Base-by-base conservation (phyloP, 192 early-diverging fungal genomes). In the Polychytrium aggregatum region DNA sequence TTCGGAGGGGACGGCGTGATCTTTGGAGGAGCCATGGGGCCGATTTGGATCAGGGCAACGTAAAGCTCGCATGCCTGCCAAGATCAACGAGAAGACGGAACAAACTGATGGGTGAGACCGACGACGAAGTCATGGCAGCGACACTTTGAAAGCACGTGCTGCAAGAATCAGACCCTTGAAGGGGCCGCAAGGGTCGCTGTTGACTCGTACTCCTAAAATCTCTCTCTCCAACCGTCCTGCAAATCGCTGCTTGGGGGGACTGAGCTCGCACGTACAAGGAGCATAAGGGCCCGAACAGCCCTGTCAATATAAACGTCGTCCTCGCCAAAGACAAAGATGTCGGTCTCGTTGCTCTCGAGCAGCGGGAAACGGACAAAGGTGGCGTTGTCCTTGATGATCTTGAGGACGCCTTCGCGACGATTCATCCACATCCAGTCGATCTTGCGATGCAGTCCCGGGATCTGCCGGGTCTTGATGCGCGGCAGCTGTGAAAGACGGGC, bases 331-430 rank as follows among this genome's bases (percentile, higher is more conserved):
- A 88, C 74, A 16, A 60, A 62, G 21, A 87, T 58, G 21, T 56
- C 63, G 42, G 62, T 74, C 33, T 49, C 41, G 2, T 56, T 58
- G 30, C 62, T 65, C 2, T 84, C 86, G 22, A 85, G 57, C 4
- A 68, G 50, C 4, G 87, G 83, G 29, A 85, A 66, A n/a, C 62
- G 42, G 36, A 87, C 60, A 44, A 76, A 67, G 16, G 76, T 64
- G 33, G 73, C 85, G 68, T 90, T 90, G 52, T 90, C 84, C 29
- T 62, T 56, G 82, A 86, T 84, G 48, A 90, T 83, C 50, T 74
- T 64, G 16, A 61, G 55, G 8, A 90, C 49, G 33, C 78, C 62
- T 41, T 82, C 75, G 29, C 71, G 76, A 28, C 78, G 57, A 48
- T 76, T 70, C 13, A 74, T 63, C 22, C 82, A 57, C 56, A 90